Conservation (phyloP, 345 rosid genomes). For the Brassica napus region DNA sequence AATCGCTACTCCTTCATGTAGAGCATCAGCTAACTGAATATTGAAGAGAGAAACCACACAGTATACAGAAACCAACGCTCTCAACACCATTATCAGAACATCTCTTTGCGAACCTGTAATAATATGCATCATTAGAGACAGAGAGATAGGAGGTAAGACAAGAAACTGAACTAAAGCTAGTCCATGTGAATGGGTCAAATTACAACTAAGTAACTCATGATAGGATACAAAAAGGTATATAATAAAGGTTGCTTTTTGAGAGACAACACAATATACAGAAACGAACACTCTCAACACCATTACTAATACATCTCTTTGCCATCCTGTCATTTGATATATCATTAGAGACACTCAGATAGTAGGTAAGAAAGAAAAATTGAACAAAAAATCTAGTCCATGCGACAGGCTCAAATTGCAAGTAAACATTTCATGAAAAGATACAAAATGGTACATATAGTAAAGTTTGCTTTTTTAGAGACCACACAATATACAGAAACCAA, state of each 20-base stretch:
- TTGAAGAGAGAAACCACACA: not conserved
- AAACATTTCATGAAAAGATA: not conserved
- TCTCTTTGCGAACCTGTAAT: not conserved
- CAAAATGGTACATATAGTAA: not conserved
- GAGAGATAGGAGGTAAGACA: too few relatives aligned
- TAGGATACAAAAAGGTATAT: constrained; percentile 1
- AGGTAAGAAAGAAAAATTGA: not conserved
- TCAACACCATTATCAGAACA: constrained; percentile 38
- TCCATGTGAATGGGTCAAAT: constrained; percentile 4
- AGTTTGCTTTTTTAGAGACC: not conserved
- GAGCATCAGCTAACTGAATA: not conserved
- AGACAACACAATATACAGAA: constrained; percentile 44
- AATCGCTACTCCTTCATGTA: constrained; percentile 35
- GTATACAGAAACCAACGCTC: constrained; percentile 37
- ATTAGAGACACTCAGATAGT: constrained; percentile 12
- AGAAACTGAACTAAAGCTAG: not conserved
- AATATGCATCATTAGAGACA: too few relatives aligned
- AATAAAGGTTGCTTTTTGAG: not conserved
- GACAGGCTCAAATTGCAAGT: not conserved
- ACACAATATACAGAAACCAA: not conserved
- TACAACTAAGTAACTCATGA: not conserved
- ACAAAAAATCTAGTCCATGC: constrained; percentile 8
- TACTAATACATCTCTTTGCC: constrained; percentile 5
- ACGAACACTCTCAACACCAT: constrained; percentile 47
- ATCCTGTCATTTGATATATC: constrained; percentile 16